Evolutionary conservation across 805 yeast species (phyloP).

Genomic region (Candida broadrunensis): DNA sequence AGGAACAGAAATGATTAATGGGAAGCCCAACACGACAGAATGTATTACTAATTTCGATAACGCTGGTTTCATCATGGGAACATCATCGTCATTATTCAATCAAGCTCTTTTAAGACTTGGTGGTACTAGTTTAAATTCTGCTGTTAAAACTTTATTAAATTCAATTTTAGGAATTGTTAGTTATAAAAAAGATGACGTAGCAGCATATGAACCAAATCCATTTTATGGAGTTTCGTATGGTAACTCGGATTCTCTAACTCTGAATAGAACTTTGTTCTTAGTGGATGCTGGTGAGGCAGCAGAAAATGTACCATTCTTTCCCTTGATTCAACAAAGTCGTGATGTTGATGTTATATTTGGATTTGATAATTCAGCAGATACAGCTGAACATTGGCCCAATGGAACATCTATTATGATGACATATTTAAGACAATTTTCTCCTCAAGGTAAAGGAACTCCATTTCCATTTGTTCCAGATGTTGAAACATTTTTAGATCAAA

Average conservation of each 20-base stretch:
- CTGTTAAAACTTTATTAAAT: conserved; percentile 22
- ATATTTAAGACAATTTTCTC: conserved; percentile 30
- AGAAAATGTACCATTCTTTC: conserved; percentile 41
- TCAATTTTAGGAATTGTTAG: conserved; percentile 23
- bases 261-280: conserved; percentile 29
- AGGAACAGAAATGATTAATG: conserved; percentile 24
- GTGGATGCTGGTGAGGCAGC: conserved; percentile 44
- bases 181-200: conserved; percentile 30
- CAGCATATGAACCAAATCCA: conserved; percentile 40
- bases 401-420: conserved; percentile 38
- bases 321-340: conserved; percentile 35
- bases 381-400: conserved; percentile 39
- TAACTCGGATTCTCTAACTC: conserved; percentile 9
- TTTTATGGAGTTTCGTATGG: conserved; percentile 26
- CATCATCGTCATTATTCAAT: conserved; percentile 37
- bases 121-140: conserved; percentile 14
- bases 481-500: conserved; percentile 56
- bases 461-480: conserved; percentile 80
- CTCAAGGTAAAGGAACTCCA: conserved; percentile 55
- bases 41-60: conserved; percentile 33
- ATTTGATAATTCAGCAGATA: conserved; percentile 41
- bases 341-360: conserved; percentile 40
- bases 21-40: conserved; percentile 10
- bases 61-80: conserved; percentile 39
- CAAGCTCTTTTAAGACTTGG: conserved; percentile 23